Conservation (phyloP, 768 basidiomycete genomes). For the Leucocoprinus sp. region DNA sequence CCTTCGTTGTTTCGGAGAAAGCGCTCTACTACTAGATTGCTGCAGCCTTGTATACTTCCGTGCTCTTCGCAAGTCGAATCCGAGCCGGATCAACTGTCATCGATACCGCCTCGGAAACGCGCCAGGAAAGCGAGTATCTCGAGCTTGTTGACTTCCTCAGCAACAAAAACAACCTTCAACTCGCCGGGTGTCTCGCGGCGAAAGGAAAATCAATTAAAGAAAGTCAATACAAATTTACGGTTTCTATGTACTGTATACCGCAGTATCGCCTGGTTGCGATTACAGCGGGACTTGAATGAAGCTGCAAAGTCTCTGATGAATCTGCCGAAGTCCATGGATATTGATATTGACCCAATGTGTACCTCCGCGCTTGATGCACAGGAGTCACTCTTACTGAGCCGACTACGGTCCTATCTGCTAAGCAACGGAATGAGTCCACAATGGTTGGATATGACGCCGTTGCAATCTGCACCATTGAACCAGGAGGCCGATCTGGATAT, state of each 20-base stretch:
- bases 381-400: constrained; percentile 2
- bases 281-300: background rate
- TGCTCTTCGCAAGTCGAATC: constrained; percentile 8
- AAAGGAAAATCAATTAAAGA: background rate
- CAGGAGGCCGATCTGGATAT: background rate
- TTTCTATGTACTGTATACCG: constrained; percentile 9
- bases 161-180: background rate
- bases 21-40: background rate
- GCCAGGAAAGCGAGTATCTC: constrained; percentile 8
- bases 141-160: background rate
- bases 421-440: constrained; percentile 6
- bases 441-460: constrained; percentile 2
- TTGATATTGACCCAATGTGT: background rate
- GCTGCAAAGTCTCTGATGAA: background rate
- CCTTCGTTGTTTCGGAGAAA: constrained; percentile 3
- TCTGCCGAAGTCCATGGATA: background rate
- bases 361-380: constrained; percentile 7
- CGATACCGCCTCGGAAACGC: constrained; percentile 7
- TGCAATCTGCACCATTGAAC: background rate
- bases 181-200: constrained; percentile 1
- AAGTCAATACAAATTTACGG: constrained; percentile 1
- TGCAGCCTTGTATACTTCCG: background rate
- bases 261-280: constrained; percentile 1
- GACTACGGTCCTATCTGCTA: constrained; percentile 7
- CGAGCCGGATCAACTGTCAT: constrained; percentile 3